phyloP scores from a whole-genome alignment of 352 stramenopile species.

The Phytophthora sansomeana region DNA sequence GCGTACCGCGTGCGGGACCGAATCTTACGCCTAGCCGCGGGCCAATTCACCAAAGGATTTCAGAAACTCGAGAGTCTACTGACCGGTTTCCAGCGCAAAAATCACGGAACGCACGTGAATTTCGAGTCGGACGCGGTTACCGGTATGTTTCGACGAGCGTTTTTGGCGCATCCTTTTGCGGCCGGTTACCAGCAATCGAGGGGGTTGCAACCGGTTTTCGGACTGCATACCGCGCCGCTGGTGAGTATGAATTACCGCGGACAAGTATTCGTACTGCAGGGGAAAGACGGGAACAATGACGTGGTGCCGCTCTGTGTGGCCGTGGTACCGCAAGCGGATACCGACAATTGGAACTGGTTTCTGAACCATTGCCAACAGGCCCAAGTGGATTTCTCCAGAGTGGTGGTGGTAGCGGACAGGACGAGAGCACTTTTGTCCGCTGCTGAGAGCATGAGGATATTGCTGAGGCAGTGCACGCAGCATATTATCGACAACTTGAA shows the following conservation, averaged over 20 bases:
- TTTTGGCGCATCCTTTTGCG: slow-evolving; percentile 40
- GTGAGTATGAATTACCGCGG: slow-evolving; percentile 45
- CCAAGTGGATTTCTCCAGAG: slow-evolving; percentile 34
- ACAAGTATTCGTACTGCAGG: slow-evolving; percentile 39
- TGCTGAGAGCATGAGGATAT: slow-evolving; percentile 22
- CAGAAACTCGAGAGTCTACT: slow-evolving; percentile 42
- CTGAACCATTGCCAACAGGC: slow-evolving; percentile 40
- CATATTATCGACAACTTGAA: slow-evolving; percentile 44
- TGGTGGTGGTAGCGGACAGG: slow-evolving; percentile 28
- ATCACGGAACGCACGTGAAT: slow-evolving; percentile 30
- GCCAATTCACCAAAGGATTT: slow-evolving; percentile 42
- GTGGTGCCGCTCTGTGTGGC: slow-evolving; percentile 34
- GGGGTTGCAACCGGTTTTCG: slow-evolving; percentile 36
- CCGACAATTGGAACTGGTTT: slow-evolving; percentile 41
- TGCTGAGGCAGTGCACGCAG: slow-evolving; percentile 36
- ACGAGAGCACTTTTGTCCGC: slow-evolving; percentile 28
- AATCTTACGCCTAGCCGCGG: slow-evolving; percentile 37
- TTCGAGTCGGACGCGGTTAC: slow-evolving; percentile 32
- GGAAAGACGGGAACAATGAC: slow-evolving; percentile 44
- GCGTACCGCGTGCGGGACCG: slow-evolving; percentile 44
- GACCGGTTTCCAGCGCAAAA: slow-evolving; percentile 39
- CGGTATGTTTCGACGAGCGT: slow-evolving; percentile 35
- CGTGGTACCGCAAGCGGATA: slow-evolving; percentile 33
- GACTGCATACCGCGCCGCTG: slow-evolving; percentile 34
- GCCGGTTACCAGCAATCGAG: slow-evolving; percentile 29